phyloP scores from a whole-genome alignment of 2,329 filamentous ascomycete species.

The Calycina herbarum region DNA sequence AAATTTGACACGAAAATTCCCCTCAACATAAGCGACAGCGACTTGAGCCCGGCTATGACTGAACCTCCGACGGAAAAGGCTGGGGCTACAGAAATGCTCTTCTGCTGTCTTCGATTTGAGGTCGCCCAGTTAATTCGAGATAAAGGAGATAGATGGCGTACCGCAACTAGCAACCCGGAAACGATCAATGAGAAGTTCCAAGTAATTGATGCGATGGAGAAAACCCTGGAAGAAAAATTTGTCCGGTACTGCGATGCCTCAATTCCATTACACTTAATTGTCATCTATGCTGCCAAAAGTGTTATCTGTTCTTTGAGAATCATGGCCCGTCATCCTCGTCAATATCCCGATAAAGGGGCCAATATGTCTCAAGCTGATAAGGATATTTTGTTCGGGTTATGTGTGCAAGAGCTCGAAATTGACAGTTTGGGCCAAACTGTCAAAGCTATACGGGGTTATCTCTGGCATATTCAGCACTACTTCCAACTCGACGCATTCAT shows the following conservation, averaged over 20 bases:
- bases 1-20: slow-evolving; percentile 51
- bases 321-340: slow-evolving; percentile 38
- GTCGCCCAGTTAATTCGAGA: slow-evolving; percentile 34
- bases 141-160: slow-evolving; percentile 10
- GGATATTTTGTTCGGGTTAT: slow-evolving; percentile 37
- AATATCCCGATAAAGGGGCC: slow-evolving; percentile 33
- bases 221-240: slow-evolving; percentile 43
- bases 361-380: slow-evolving; percentile 37
- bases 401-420: slow-evolving; percentile 41
- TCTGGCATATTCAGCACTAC: slow-evolving; percentile 39
- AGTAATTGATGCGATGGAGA: slow-evolving; percentile 34
- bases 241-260: slow-evolving; percentile 44
- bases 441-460: slow-evolving; percentile 33
- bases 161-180: slow-evolving; percentile 11
- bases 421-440: slow-evolving; percentile 37
- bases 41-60: slow-evolving; percentile 47
- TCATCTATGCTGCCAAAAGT: slow-evolving; percentile 32
- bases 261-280: slow-evolving; percentile 41
- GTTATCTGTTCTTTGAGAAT: slow-evolving; percentile 37
- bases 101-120: slow-evolving; percentile 40
- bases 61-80: slow-evolving; percentile 43
- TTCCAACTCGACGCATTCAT: slow-evolving; percentile 41
- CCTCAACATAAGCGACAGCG: slow-evolving; percentile 56
- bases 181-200: slow-evolving; percentile 30
- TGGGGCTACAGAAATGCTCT: slow-evolving; percentile 50